A percentile compares a stretch with the other conserved stretches of the same genome.
These are phyloP conservation scores for Monascus purpureus DNA, from an alignment of 495 filamentous ascomycete species.

Conservation along the genomic window DNA sequence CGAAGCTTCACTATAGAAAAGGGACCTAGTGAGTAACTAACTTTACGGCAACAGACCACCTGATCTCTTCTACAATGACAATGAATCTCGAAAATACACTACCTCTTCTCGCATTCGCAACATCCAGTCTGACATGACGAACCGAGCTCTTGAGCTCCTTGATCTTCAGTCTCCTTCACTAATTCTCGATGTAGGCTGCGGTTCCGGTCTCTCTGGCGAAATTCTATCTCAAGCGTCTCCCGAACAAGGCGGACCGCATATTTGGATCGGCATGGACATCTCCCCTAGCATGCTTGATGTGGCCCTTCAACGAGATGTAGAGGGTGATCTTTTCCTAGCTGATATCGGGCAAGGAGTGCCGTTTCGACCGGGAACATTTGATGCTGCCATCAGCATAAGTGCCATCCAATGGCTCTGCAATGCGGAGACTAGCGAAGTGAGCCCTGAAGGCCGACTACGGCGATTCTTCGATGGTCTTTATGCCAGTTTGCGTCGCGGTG, in stretches of 20 bases:
- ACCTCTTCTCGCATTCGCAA: conserved; percentile 88
- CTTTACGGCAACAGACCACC: conserved; percentile 46
- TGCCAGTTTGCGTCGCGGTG: conserved; percentile 67
- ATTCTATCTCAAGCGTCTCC: conserved; percentile 57
- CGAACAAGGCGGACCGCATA: conserved; percentile 70
- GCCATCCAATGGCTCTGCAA: conserved; percentile 98
- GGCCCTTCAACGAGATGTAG: conserved; percentile 78
- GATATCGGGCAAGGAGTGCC: conserved; percentile 94
- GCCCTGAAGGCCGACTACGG: conserved; percentile 54
- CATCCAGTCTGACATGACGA: conserved; percentile 88
- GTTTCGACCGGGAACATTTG: conserved; percentile 84
- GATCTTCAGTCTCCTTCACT: conserved; percentile 64
- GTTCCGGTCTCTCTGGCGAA: conserved; percentile 86
- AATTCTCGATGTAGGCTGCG: conserved; percentile 91
- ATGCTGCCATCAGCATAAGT: conserved; percentile 86
- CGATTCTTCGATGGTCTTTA: conserved; percentile 93
- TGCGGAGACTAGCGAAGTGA: conserved; percentile 75
- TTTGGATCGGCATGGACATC: conserved; percentile 92
- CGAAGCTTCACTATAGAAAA: background rate
- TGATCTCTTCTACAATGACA: conserved; percentile 93
- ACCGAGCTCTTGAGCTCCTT: conserved; percentile 82
- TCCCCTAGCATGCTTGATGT: conserved; percentile 86
- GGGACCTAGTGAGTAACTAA: background rate
- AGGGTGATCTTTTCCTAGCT: conserved; percentile 81
- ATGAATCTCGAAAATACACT: conserved; percentile 93